Base-by-base conservation (phyloP, 805 yeast species). In the Saccharomycopsis sp. region DNA sequence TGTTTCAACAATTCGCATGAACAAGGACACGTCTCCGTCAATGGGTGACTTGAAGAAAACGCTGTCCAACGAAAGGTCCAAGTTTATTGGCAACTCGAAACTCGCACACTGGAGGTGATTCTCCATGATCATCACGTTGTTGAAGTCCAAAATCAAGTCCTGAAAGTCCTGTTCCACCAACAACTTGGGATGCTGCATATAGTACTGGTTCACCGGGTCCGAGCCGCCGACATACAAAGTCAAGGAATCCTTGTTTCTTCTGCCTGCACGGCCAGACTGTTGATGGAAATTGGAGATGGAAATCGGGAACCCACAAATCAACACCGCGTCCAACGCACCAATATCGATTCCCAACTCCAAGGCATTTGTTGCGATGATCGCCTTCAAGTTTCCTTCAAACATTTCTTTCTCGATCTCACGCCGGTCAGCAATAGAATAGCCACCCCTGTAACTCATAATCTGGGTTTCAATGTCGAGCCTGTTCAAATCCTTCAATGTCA, bases 231-330 rank as follows among this genome's bases (percentile, higher is more conserved):
- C 84, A 39, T 82, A 75, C 3, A 92, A 62, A 0, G 96, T 89
- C 54, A 92, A 60, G 3, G 96, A 85, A 36, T 92, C 96, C 40
- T 73, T 72, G 39, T 71, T 74, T 49, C 95, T 75, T 57, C 99
- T 69, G 13, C 99, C 99, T 0, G 96, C 97, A 54, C 99, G 70
- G 27, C 99, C 99, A 64, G 92, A 80, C 55, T 92, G 98, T 60
- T 92, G 99, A 52, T 88, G 85, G 55, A 92, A 73, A 47, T 86
- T 86, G 37, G 94, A 78, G 45, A 87, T 69, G 39, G 95, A 82
- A 16, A 76, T 64, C 0, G 99, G 99, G 48, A 92, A 92, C 0
- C 97, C 97, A 53, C 94, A 85, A 63, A 87, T 76, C 2, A 92
- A 61, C 0, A 88, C 97, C 0, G 94, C 87, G 59, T 92, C 98